Evolutionary conservation across 2,329 filamentous ascomycete genomes (phyloP).

Genomic region (Juglanconis oblonga): DNA sequence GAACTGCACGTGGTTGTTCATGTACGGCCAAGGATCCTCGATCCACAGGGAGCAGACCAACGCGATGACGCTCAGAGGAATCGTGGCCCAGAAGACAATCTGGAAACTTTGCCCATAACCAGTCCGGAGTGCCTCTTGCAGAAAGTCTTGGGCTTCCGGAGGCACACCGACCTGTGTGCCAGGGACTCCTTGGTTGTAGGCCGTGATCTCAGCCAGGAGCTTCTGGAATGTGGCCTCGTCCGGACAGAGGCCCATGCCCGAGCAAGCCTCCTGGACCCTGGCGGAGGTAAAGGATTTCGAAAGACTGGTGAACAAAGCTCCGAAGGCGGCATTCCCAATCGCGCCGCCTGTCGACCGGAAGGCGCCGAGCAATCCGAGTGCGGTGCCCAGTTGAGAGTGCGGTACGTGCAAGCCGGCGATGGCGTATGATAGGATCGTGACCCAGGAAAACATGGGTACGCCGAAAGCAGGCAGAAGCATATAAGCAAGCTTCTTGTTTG

Average conservation of each 20-base stretch:
- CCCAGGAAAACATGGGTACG: constrained; percentile 1
- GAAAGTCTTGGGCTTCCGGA: not conserved
- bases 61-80: not conserved
- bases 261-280: not conserved
- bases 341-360: constrained; percentile 7
- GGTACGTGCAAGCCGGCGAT: constrained; percentile 8
- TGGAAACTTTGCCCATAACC: constrained; percentile 11
- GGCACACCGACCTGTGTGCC: not conserved
- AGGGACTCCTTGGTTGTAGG: constrained; percentile 1
- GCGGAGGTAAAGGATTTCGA: not conserved
- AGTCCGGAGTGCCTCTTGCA: not conserved
- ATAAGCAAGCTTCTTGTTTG: constrained; percentile 7
- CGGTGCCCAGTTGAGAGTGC: constrained; percentile 6
- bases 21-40: constrained; percentile 4
- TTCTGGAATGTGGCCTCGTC: not conserved
- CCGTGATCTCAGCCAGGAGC: not conserved
- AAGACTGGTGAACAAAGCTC: not conserved
- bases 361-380: constrained; percentile 2
- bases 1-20: constrained; percentile 6
- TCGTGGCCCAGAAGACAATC: constrained; percentile 8
- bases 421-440: constrained; percentile 8
- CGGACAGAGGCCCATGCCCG: not conserved
- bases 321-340: constrained; percentile 1
- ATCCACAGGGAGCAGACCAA: constrained; percentile 3
- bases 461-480: constrained; percentile 5